Percentiles rank a stretch among this genome's conserved stretches.
phyloP scores from a whole-genome alignment of 768 basidiomycete genomes.

The Lactarius pseudohatsudake region DNA sequence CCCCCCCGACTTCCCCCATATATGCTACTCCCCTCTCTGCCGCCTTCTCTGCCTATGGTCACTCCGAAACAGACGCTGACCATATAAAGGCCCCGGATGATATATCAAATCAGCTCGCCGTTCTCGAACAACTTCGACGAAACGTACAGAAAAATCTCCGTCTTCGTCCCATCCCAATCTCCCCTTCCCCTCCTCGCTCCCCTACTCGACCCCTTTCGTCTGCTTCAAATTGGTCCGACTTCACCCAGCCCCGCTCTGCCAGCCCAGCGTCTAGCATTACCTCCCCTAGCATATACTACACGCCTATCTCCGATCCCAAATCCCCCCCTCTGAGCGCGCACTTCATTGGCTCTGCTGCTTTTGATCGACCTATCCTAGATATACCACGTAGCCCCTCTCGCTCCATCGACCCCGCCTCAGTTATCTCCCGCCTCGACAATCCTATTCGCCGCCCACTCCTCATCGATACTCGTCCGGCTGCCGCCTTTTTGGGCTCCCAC shows the following conservation, averaged over 20 bases:
- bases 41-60: constrained; percentile 29
- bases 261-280: constrained; percentile 49
- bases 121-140: constrained; percentile 65
- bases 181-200: constrained; percentile 30
- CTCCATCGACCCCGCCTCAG: constrained; percentile 47
- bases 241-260: constrained; percentile 39
- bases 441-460: constrained; percentile 58
- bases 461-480: constrained; percentile 78
- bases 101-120: constrained; percentile 63
- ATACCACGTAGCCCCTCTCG: constrained; percentile 34
- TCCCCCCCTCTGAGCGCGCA: constrained; percentile 36
- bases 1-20: constrained; percentile 35
- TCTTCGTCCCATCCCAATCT: constrained; percentile 70
- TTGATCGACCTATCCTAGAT: constrained; percentile 26
- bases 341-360: constrained; percentile 34
- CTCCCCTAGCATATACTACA: constrained; percentile 48
- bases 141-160: constrained; percentile 76
- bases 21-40: constrained; percentile 34
- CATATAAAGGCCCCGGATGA: constrained; percentile 44
- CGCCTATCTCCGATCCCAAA: constrained; percentile 45
- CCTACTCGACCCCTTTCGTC: constrained; percentile 33
- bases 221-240: constrained; percentile 33
- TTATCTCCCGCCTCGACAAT: constrained; percentile 48
- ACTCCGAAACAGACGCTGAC: constrained; percentile 33
- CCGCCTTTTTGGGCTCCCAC: constrained; percentile 62